phyloP scores from a whole-genome alignment of 2,329 filamentous ascomycete species.

The Epichloe glyceriae region DNA sequence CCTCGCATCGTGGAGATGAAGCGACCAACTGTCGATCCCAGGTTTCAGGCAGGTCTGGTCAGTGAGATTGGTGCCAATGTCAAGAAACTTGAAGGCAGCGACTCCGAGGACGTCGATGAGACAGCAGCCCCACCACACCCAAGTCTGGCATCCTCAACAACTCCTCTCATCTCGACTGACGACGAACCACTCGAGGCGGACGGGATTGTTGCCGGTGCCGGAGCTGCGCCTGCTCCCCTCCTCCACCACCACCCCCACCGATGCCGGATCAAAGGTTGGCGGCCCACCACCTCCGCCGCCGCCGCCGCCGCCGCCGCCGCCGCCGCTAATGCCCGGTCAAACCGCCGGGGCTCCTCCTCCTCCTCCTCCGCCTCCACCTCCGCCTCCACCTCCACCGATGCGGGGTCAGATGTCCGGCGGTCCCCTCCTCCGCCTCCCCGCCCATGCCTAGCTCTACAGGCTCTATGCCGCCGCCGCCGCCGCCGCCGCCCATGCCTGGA shows the following conservation, averaged over 20 bases:
- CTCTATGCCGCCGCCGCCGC: slow-evolving; percentile 29
- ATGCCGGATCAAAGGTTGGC: slow-evolving; percentile 28
- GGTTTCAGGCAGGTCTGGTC: slow-evolving; percentile 52
- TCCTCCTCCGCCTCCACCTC: slow-evolving; percentile 20
- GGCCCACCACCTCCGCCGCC: slow-evolving; percentile 1
- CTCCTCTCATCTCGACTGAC: slow-evolving; percentile 54
- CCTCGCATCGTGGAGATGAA: slow-evolving; percentile 68
- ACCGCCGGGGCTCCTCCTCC: slow-evolving; percentile 19
- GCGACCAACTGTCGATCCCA: slow-evolving; percentile 53
- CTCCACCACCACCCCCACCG: slow-evolving; percentile 31
- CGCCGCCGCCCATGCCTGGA: slow-evolving; percentile 53
- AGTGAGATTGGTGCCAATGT: slow-evolving; percentile 65
- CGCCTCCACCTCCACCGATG: slow-evolving; percentile 34
- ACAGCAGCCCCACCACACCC: slow-evolving; percentile 64
- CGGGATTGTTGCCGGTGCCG: slow-evolving; percentile 29
- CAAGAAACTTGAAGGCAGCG: slow-evolving; percentile 58
- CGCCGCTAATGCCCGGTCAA: slow-evolving; percentile 22
- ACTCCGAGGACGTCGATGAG: slow-evolving; percentile 54
- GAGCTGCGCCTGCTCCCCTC: slow-evolving; percentile 13
- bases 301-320: slow-evolving; percentile 20
- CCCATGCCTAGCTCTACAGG: slow-evolving; percentile 32
- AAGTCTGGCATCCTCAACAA: slow-evolving; percentile 55
- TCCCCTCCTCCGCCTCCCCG: slow-evolving; percentile 13
- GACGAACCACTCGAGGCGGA: slow-evolving; percentile 45
- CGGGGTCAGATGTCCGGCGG: slow-evolving; percentile 22